A percentile compares a stretch with the other conserved stretches of the same genome.
These are phyloP conservation scores for Calonectria fujianensis DNA, from an alignment of 2,329 filamentous ascomycete species.

Conservation along the genomic window DNA sequence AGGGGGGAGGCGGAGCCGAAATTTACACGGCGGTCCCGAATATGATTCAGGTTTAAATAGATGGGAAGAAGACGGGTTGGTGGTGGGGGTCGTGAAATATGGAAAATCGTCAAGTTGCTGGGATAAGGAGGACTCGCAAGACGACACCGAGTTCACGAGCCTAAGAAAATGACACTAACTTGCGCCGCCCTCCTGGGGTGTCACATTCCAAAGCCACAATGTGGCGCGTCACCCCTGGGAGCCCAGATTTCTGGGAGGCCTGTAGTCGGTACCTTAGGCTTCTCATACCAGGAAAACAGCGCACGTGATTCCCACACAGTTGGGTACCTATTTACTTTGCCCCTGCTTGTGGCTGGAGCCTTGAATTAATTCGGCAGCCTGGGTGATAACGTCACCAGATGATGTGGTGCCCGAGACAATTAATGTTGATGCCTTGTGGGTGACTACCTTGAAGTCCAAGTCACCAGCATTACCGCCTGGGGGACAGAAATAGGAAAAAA, in stretches of 20 bases:
- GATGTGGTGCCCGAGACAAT: constrained; percentile 40
- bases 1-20: neutral
- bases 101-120: constrained; percentile 53
- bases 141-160: constrained; percentile 59
- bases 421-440: constrained; percentile 44
- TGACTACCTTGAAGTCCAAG: neutral
- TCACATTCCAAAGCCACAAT: constrained; percentile 53
- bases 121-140: constrained; percentile 58
- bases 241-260: constrained; percentile 26
- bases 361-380: constrained; percentile 52
- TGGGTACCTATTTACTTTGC: constrained; percentile 22
- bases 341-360: constrained; percentile 45
- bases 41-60: constrained; percentile 24
- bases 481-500: neutral
- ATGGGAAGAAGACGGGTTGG: constrained; percentile 39
- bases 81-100: constrained; percentile 47
- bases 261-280: constrained; percentile 17
- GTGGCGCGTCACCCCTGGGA: constrained; percentile 48
- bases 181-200: constrained; percentile 48
- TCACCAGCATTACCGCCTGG: neutral
- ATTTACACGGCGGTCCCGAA: constrained; percentile 19
- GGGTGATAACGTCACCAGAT: constrained; percentile 49
- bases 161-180: constrained; percentile 55
- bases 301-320: constrained; percentile 1
- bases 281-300: neutral